Evolutionary conservation across 352 stramenopile species (phyloP).

Genomic region (Thraustochytrium striatum): DNA sequence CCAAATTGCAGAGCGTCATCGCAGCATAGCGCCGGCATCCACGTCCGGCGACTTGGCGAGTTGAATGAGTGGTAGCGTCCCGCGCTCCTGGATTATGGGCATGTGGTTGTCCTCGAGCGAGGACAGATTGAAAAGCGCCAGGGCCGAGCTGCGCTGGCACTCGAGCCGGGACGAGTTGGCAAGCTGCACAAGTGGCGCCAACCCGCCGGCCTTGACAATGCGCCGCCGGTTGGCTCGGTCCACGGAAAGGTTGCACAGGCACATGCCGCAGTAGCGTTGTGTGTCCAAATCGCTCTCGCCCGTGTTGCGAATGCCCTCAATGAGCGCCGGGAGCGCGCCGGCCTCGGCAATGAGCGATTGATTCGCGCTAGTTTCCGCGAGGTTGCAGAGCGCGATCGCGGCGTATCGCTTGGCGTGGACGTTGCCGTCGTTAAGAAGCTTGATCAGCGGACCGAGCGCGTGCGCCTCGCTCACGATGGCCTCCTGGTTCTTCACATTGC

Average conservation of each 20-base stretch:
- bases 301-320: slow-evolving; percentile 52
- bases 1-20: slow-evolving; percentile 91
- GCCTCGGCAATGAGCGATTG: slow-evolving; percentile 76
- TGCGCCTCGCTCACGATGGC: slow-evolving; percentile 68
- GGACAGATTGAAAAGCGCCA: slow-evolving; percentile 91
- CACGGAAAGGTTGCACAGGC: slow-evolving; percentile 84
- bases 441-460: slow-evolving; percentile 65
- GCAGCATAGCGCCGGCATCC: slow-evolving; percentile 86
- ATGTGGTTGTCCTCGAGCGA: slow-evolving; percentile 81
- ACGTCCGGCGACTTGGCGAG: slow-evolving; percentile 75
- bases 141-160: slow-evolving; percentile 76
- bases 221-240: slow-evolving; percentile 75
- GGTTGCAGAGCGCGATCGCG: slow-evolving; percentile 89
- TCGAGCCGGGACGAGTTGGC: slow-evolving; percentile 71
- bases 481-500: slow-evolving; percentile 57
- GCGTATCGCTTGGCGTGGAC: slow-evolving; percentile 73
- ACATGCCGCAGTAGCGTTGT: slow-evolving; percentile 82
- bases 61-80: slow-evolving; percentile 77
- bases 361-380: slow-evolving; percentile 81
- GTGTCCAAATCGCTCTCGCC: slow-evolving; percentile 65
- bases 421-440: slow-evolving; percentile 59
- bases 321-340: slow-evolving; percentile 59
- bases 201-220: slow-evolving; percentile 74
- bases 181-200: slow-evolving; percentile 72
- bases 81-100: slow-evolving; percentile 75